Percentiles rank a stretch among this genome's conserved stretches.
Conservation (phyloP, 2,329 filamentous ascomycete genomes). For the Claviceps digitariae region DNA sequence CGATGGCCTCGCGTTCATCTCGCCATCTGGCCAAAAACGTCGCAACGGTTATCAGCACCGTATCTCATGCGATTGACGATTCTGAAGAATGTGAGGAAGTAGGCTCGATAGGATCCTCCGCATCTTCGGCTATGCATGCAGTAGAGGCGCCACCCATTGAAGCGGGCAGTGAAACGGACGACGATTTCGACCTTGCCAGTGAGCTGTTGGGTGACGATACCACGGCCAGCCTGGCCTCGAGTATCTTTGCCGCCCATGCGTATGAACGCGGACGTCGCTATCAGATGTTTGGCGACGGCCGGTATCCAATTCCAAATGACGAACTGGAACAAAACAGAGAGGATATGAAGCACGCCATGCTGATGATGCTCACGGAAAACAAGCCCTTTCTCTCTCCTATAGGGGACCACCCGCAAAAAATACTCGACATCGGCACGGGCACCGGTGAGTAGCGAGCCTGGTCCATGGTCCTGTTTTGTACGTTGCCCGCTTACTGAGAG, state of each 20-base stretch:
- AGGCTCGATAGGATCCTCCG: not conserved
- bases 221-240: slow-evolving; percentile 4
- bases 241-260: slow-evolving; percentile 6
- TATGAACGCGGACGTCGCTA: slow-evolving; percentile 13
- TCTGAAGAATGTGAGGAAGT: not conserved
- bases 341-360: slow-evolving; percentile 26
- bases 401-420: slow-evolving; percentile 17
- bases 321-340: slow-evolving; percentile 25
- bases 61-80: not conserved
- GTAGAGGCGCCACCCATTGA: slow-evolving; percentile 1
- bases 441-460: slow-evolving; percentile 4
- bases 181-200: slow-evolving; percentile 3
- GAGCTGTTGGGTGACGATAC: slow-evolving; percentile 1
- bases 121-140: not conserved
- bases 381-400: slow-evolving; percentile 29
- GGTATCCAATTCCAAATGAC: slow-evolving; percentile 27
- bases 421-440: slow-evolving; percentile 28
- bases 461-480: not conserved
- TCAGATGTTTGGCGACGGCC: slow-evolving; percentile 20
- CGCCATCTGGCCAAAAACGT: not conserved
- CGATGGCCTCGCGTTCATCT: not conserved
- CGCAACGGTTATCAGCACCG: not conserved
- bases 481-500: not conserved
- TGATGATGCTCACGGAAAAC: slow-evolving; percentile 20
- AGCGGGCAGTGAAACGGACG: slow-evolving; percentile 1